phyloP scores from a whole-genome alignment of 2,329 filamentous ascomycete genomes.

The Diaporthe sp. region DNA sequence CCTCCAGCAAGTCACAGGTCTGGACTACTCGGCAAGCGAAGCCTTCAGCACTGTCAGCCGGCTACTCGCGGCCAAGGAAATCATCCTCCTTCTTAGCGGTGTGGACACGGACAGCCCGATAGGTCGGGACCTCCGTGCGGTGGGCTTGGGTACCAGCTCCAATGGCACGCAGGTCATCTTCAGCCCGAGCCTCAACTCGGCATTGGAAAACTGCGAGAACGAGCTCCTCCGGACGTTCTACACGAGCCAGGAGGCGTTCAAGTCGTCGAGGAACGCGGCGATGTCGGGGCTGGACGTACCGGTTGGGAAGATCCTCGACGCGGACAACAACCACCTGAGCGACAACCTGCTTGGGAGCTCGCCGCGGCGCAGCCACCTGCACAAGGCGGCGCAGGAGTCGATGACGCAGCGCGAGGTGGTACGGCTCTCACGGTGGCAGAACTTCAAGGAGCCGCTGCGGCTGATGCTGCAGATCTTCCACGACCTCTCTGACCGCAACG shows the following conservation, averaged over 20 bases:
- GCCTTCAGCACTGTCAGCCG: conserved; percentile 94
- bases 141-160: conserved; percentile 77
- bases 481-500: conserved; percentile 85
- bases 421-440: conserved; percentile 79
- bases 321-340: conserved; percentile 53
- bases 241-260: conserved; percentile 73
- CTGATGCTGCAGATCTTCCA: conserved; percentile 97
- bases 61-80: conserved; percentile 80
- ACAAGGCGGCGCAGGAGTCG: conserved; percentile 82
- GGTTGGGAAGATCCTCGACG: conserved; percentile 60
- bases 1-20: conserved; percentile 87
- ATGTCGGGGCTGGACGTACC: conserved; percentile 65
- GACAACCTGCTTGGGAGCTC: conserved; percentile 75
- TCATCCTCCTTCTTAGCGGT: conserved; percentile 86
- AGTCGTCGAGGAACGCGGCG: conserved; percentile 58
- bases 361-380: conserved; percentile 82
- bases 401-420: conserved; percentile 75
- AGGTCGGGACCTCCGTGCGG: conserved; percentile 83
- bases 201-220: conserved; percentile 95
- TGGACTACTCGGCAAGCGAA: conserved; percentile 97
- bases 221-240: conserved; percentile 88
- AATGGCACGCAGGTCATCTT: conserved; percentile 82
- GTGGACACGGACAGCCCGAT: conserved; percentile 82
- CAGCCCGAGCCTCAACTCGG: conserved; percentile 91
- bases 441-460: conserved; percentile 90